Conservation (phyloP, 2,329 filamentous ascomycete species). For the Bretziella fagacearum region DNA sequence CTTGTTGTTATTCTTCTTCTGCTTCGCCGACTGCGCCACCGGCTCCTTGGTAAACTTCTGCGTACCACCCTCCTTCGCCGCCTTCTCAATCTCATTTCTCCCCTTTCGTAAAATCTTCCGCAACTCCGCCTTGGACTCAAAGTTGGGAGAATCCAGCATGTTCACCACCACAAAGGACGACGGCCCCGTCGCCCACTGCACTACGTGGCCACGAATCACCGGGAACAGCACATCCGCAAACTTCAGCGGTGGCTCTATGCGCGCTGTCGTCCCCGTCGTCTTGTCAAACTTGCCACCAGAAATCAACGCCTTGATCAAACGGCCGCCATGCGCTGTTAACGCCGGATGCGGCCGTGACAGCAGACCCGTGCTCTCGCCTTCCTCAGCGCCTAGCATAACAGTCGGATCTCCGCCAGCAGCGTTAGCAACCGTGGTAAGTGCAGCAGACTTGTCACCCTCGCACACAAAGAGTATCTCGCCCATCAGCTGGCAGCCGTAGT, state of each 20-base stretch:
- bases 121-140: constrained; percentile 48
- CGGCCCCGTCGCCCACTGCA: constrained; percentile 72
- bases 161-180: constrained; percentile 77
- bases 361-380: constrained; percentile 17
- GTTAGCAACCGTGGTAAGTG: constrained; percentile 52
- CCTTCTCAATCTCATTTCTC: constrained; percentile 52
- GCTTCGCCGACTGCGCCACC: constrained; percentile 27
- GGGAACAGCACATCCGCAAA: constrained; percentile 75
- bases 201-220: constrained; percentile 54
- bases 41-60: constrained; percentile 36
- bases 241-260: constrained; percentile 56
- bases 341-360: constrained; percentile 37
- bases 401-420: constrained; percentile 41
- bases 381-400: constrained; percentile 21
- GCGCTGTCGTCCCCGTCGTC: constrained; percentile 49
- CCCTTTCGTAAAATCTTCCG: constrained; percentile 54
- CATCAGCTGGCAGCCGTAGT: constrained; percentile 76
- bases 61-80: constrained; percentile 40
- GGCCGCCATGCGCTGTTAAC: constrained; percentile 46
- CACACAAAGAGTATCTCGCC: constrained; percentile 64
- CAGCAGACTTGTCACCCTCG: constrained; percentile 57
- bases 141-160: constrained; percentile 58
- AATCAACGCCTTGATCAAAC: constrained; percentile 82
- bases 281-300: constrained; percentile 77
- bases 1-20: constrained; percentile 30